phyloP scores from a whole-genome alignment of 2,329 filamentous ascomycete species.

The Trichoderma citrinoviride region DNA sequence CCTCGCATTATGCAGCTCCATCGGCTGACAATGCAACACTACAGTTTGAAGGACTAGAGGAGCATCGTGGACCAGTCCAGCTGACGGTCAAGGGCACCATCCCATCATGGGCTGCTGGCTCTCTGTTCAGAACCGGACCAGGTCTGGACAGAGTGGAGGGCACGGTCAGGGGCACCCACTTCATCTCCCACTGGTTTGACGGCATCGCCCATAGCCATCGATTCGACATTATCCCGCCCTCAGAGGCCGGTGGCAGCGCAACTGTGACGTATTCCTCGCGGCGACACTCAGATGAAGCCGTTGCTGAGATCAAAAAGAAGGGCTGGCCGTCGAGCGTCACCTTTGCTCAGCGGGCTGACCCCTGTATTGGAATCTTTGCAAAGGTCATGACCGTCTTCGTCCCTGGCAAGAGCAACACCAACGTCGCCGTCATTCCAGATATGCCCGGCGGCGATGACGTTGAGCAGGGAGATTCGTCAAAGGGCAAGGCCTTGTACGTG shows the following conservation, averaged over 20 bases:
- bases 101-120: constrained; percentile 67
- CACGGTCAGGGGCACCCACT: constrained; percentile 57
- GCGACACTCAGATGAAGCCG: constrained; percentile 61
- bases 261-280: constrained; percentile 69
- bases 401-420: constrained; percentile 47
- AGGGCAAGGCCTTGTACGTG: constrained; percentile 23
- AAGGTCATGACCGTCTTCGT: constrained; percentile 66
- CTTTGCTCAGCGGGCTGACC: constrained; percentile 71
- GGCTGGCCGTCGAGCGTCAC: constrained; percentile 57
- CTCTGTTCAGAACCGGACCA: constrained; percentile 72
- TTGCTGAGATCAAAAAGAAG: constrained; percentile 58
- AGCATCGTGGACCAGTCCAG: constrained; percentile 63
- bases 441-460: constrained; percentile 49
- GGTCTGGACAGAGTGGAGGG: constrained; percentile 61
- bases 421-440: constrained; percentile 64
- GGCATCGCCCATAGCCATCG: constrained; percentile 69
- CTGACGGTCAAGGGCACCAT: constrained; percentile 64
- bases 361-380: constrained; percentile 68
- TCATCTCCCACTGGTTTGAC: constrained; percentile 77
- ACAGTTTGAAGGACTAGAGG: constrained; percentile 66
- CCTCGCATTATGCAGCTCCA: neutral
- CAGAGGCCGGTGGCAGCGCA: constrained; percentile 28
- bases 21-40: neutral
- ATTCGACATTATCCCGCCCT: constrained; percentile 61
- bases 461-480: constrained; percentile 25